Base-by-base conservation (phyloP, 1,284 basidiomycete genomes). In the Neotropicomus parvogracilis region DNA sequence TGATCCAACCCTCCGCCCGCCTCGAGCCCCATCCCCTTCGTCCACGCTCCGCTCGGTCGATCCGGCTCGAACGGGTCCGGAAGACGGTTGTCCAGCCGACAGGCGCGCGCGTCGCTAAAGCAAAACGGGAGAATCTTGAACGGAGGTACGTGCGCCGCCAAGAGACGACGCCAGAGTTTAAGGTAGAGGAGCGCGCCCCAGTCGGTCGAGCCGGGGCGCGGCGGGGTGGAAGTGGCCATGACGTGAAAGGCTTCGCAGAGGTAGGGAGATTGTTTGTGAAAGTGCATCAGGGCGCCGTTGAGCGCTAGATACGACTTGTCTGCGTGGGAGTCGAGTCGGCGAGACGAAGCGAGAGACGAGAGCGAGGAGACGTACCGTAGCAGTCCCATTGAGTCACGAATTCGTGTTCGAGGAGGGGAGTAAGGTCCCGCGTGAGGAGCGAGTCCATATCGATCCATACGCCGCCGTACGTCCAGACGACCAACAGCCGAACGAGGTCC, bases 381-480 rank as follows among this genome's bases (percentile, higher is more conserved):
- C 94, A 97, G 65, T 97, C 94, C 94, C 93, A 97, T 61, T 95
- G 91, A 3, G 88, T 92, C 11, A 97, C 88, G 65, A 94, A 97
- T 67, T 97, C 94, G 59, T 90, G 87, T 68, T 95, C 93, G 3
- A 88, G 74, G 46, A 97, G 71, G 9, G 91, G 89, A 2, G 83
- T 73, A 21, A 97, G 70, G 67, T 93, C 89, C 49, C 93, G 72
- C 39, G 91, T 94, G 52, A 95, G 72, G 49, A 97, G 75, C 50
- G 88, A 88, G 68, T 97, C 94, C 91, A 97, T 95, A 63, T 97
- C 94, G 42, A 95, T 76, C 94, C 94, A 97, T 17, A 95, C 79
- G 1, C 94, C 94, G 1, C 93, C 93, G 62, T 81, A 83, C 52
- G 81, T 82, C 89, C 91, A 95, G 19, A 95, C 70, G 26, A 92